Base-by-base conservation (phyloP, 2,329 filamentous ascomycete genomes). In the Talaromyces sp. region DNA sequence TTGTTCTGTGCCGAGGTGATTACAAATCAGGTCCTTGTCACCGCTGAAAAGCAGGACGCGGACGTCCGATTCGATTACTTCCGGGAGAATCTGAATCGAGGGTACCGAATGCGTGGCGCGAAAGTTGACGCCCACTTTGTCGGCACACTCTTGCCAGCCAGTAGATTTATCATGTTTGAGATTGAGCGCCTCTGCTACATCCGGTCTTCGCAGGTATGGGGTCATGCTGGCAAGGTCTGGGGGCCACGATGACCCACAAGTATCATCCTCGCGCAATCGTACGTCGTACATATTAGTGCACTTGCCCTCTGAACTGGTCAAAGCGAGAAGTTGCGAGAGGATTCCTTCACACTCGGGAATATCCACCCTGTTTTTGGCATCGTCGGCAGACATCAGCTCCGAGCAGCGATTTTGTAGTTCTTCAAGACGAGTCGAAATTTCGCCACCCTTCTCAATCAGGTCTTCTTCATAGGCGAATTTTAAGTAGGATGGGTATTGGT, bases 271-370 rank as follows among this genome's bases (percentile, higher is more conserved):
- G 65, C 82, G 87, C 54, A 97, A 83, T 54, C 93, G 91, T 58
- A 98, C 84, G 74, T 99, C 95, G 75, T 99, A 99, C 91, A 98
- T 97, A 78, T 99, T 99, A 73, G 88, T 75, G 75, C 96, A 99
- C 70, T 86, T 80, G 15, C 79, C 80, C 39, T 78, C 79, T 13
- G 66, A 64, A 58, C 84, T 81, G 62, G 91, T 93, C 55, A 87
- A 74, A 32, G 82, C 78, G 4, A 98, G 83, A 57, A 98, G 85
- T 10, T 86, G 80, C 60, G 87, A 83, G 66, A 99, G 81, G 55
- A 99, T 87, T 4, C 76, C 72, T 73, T 99, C 95, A 76, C 96
- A 99, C 10, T 82, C 77, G 1, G 70, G 65, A 44, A 88, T 84
- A 72, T 93, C 88, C 53, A 99, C 85, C 57, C 84, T 79, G 64